Evolutionary conservation across 2,329 filamentous ascomycete species (phyloP).

Genomic region (Gaeumannomyces tritici): DNA sequence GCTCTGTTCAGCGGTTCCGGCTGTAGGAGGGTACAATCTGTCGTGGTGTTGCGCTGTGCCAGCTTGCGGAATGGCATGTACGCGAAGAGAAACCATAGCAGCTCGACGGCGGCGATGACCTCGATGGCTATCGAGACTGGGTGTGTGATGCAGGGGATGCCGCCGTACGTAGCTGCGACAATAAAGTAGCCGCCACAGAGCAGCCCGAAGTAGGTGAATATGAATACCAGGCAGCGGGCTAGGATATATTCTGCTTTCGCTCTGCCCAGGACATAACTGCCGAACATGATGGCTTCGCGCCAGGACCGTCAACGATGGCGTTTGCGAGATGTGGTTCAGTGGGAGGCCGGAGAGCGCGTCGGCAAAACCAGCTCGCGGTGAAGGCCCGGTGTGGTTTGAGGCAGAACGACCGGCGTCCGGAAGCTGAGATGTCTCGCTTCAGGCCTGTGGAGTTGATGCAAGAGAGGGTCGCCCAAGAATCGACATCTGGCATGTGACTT

Average conservation of each 20-base stretch:
- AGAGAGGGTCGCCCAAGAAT: no score
- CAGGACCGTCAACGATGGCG: no score
- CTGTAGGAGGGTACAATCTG: slow-evolving; percentile 1
- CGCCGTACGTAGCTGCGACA: slow-evolving; percentile 9
- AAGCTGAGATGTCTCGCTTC: no score
- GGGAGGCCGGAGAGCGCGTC: no score
- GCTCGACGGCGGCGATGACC: slow-evolving; percentile 10
- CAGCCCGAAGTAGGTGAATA: neutral
- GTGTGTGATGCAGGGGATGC: slow-evolving; percentile 12
- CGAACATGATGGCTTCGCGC: no score
- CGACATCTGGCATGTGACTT: no score
- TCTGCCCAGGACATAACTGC: neutral
- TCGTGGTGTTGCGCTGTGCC: slow-evolving; percentile 5
- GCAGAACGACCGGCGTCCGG: no score
- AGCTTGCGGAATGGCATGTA: slow-evolving; percentile 10
- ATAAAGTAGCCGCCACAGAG: slow-evolving; percentile 13
- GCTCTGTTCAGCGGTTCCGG: slow-evolving; percentile 4
- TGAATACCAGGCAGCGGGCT: neutral
- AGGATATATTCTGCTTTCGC: neutral
- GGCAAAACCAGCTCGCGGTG: no score
- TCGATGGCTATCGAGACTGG: slow-evolving; percentile 15
- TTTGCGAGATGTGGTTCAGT: no score
- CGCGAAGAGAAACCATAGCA: slow-evolving; percentile 11
- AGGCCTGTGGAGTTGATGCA: no score
- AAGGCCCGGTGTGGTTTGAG: no score